Percentiles rank a stretch among this genome's conserved stretches.
Conservation (phyloP, 1,284 basidiomycete genomes). For the Sporisorium reilianum region DNA sequence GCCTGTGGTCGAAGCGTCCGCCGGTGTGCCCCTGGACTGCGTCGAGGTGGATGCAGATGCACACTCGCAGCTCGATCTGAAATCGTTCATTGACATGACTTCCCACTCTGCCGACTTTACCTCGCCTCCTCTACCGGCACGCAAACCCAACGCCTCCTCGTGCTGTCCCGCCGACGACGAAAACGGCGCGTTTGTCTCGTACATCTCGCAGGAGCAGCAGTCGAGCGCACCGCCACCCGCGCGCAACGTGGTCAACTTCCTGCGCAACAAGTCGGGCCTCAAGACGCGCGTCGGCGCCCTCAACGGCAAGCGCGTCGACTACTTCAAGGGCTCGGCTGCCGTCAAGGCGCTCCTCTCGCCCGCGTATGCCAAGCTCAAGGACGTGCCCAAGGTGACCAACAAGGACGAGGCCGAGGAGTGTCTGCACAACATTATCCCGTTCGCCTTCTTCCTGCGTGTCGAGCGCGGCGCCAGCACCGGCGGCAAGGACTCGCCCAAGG, state of each 20-base stretch:
- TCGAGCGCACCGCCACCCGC: constrained; percentile 56
- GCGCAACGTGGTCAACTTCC: constrained; percentile 62
- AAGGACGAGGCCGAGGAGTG: constrained; percentile 82
- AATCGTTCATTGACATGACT: constrained; percentile 37
- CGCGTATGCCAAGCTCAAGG: constrained; percentile 87
- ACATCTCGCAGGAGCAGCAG: constrained; percentile 61
- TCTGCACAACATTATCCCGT: constrained; percentile 81
- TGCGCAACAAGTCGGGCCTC: constrained; percentile 76
- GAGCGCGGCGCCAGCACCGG: constrained; percentile 74
- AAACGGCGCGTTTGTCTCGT: background rate
- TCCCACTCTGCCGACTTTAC: constrained; percentile 24
- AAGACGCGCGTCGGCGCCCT: constrained; percentile 90
- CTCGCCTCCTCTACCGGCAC: background rate
- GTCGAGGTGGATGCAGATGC: constrained; percentile 14
- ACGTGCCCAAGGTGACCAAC: constrained; percentile 73
- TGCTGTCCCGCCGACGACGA: constrained; percentile 65
- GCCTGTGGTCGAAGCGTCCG: background rate
- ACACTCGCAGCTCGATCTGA: constrained; percentile 20
- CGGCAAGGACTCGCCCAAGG: constrained; percentile 52
- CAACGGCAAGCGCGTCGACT: constrained; percentile 94
- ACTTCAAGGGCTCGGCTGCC: constrained; percentile 84
- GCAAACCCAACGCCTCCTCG: constrained; percentile 29
- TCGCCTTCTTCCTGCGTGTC: constrained; percentile 70
- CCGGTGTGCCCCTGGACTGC: background rate
- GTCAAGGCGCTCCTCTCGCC: constrained; percentile 91